Evolutionary conservation across 441 rosid species (phyloP).

Genomic region (Erodium trifolium): DNA sequence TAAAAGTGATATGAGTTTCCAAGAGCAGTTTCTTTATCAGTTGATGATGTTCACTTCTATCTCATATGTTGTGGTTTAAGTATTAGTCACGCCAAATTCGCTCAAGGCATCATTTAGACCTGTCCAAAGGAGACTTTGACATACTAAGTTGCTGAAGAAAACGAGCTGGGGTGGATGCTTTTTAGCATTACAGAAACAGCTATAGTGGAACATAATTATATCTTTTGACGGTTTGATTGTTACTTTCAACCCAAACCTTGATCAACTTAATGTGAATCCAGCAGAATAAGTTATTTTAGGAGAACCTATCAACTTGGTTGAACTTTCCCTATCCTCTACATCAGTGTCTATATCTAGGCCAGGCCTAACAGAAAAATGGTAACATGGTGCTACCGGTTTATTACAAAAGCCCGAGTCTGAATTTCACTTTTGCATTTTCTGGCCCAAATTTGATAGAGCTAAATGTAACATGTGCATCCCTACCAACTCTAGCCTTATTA

Average conservation of each 20-base stretch:
- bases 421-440: background rate
- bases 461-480: background rate
- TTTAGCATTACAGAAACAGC: background rate
- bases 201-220: background rate
- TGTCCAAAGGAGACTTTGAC: background rate
- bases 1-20: too few species aligned
- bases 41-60: background rate
- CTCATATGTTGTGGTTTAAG: background rate
- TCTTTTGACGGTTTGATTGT: background rate
- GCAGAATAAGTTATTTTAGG: background rate
- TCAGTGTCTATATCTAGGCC: background rate
- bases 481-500: background rate
- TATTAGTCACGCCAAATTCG: background rate
- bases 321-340: background rate
- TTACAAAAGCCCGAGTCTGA: background rate
- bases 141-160: background rate
- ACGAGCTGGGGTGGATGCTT: background rate
- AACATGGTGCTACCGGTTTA: background rate
- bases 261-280: background rate
- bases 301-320: background rate
- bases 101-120: background rate
- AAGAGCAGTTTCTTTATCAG: background rate
- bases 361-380: background rate
- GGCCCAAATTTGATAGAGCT: background rate
- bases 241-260: background rate